Percentiles rank a stretch among this genome's conserved stretches.
phyloP scores from a whole-genome alignment of 805 yeast species.

The Saccharomycopsis fodiens region DNA sequence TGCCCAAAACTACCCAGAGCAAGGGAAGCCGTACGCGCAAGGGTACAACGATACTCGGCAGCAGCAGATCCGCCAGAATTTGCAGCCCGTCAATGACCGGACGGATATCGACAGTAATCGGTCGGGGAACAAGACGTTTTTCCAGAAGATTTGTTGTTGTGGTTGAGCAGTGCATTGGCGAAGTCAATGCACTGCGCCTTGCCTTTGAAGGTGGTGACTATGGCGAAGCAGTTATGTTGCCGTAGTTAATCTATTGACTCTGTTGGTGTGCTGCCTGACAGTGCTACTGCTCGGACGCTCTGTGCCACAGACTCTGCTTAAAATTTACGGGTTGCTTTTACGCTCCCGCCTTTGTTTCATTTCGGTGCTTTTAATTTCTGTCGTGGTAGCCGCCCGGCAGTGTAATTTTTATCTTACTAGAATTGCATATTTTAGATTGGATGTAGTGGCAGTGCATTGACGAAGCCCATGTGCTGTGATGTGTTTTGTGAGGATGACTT shows the following conservation, averaged over 20 bases:
- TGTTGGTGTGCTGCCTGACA: background rate
- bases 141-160: conserved; percentile 19
- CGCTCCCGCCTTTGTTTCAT: background rate
- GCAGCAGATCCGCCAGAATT: conserved; percentile 22
- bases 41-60: conserved; percentile 16
- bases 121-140: conserved; percentile 15
- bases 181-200: too few species aligned
- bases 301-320: too few species aligned
- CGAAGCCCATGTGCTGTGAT: too few species aligned
- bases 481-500: too few species aligned
- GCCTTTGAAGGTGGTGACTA: too few species aligned
- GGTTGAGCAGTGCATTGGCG: too few species aligned
- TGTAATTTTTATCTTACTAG: background rate
- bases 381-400: background rate
- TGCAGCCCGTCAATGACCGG: conserved; percentile 18
- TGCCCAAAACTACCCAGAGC: background rate
- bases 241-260: background rate
- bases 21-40: conserved; percentile 19
- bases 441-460: background rate
- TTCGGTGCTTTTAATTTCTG: background rate
- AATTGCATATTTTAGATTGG: background rate
- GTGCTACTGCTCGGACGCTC: too few species aligned
- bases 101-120: conserved; percentile 14
- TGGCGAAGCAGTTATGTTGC: too few species aligned
- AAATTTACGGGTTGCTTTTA: background rate